Evolutionary conservation across 345 rosid genomes (phyloP), one percentile per base, ranked within the genome.

Genomic region (Turritis glabra): DNA sequence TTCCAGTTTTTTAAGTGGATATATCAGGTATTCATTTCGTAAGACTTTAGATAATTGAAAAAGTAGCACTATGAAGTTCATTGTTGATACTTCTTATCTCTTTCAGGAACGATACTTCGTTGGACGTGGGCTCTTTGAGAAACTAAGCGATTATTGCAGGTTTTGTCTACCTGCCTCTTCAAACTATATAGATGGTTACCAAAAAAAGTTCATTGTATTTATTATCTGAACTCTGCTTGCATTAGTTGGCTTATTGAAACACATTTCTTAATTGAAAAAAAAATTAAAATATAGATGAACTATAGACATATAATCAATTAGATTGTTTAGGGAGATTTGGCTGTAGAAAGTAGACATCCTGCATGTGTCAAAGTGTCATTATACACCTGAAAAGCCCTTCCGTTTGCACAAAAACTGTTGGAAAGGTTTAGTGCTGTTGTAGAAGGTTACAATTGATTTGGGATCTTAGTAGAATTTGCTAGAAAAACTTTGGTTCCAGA

Each of bases 1-100:
- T 95, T 95, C 81, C 99, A 95, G 80, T 88, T 95, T 80, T 95
- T 95, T 64, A 95, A 95, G 83, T 95, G 99, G 99, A 90, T 95
- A 71, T 95, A 95, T 85, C 85, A 95, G 98, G 99, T 90, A 84
- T 72, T 32, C 57, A 58, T 48, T 63, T 54, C 69, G 38, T 70
- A 25, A 54, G 44, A 69, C 19, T 79, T 22, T 52, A 33, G 17
- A 58, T 25, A 53, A 27, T 27, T 27, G 25, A 65, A 35, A 62
- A 66, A 40, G 35, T 63, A 66, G 52, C 55, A 59, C 48, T 32
- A 3, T 21, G 57, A 64, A 76, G 60, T 60, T 50, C 35, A 30
- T 64, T 53, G 21, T 14, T 62, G 64, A 70, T 72, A 46, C 29
- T 33, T 72, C 30, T 44, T 52, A 54, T 72, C 46, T 74, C 11